Conservation (phyloP, 805 yeast species). For the Barnettozyma populi region DNA sequence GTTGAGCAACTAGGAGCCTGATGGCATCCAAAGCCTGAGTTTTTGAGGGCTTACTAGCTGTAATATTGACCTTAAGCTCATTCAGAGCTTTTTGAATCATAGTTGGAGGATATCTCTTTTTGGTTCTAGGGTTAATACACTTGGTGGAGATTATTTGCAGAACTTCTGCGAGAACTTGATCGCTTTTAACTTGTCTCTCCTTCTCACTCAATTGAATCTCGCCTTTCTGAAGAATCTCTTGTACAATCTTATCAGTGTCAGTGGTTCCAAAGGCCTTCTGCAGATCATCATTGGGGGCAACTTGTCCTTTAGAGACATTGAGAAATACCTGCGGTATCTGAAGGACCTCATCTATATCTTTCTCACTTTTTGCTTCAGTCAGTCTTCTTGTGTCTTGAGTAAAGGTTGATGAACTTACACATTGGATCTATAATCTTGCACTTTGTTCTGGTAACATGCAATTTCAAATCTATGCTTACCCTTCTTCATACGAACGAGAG, state of each 20-base stretch:
- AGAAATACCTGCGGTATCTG: conserved; percentile 93
- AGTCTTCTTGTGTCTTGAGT: not conserved
- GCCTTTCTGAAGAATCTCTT: conserved; percentile 82
- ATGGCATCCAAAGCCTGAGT: conserved; percentile 91
- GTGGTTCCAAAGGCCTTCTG: conserved; percentile 68
- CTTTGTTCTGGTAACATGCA: conserved; percentile 95
- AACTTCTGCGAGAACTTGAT: conserved; percentile 75
- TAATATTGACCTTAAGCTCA: conserved; percentile 74
- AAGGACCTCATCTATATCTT: conserved; percentile 90
- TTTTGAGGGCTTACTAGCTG: conserved; percentile 71
- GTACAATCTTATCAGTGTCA: conserved; percentile 66
- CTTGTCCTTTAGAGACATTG: conserved; percentile 91
- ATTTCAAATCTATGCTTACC: conserved; percentile 90
- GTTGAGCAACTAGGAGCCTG: conserved; percentile 65
- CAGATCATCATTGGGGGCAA: conserved; percentile 83
- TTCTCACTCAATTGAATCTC: conserved; percentile 93
- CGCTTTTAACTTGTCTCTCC: conserved; percentile 73
- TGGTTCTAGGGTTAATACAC: conserved; percentile 85
- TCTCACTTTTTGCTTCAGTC: conserved; percentile 44
- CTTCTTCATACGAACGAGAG: conserved; percentile 84
- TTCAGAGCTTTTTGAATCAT: conserved; percentile 85
- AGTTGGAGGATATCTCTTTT: conserved; percentile 89
- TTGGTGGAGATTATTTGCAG: conserved; percentile 79
- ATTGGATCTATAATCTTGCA: conserved; percentile 87
- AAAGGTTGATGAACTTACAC: conserved; percentile 34